phyloP scores from a whole-genome alignment of 176 grass and related monocot species.

The Metroxylon sagu region DNA sequence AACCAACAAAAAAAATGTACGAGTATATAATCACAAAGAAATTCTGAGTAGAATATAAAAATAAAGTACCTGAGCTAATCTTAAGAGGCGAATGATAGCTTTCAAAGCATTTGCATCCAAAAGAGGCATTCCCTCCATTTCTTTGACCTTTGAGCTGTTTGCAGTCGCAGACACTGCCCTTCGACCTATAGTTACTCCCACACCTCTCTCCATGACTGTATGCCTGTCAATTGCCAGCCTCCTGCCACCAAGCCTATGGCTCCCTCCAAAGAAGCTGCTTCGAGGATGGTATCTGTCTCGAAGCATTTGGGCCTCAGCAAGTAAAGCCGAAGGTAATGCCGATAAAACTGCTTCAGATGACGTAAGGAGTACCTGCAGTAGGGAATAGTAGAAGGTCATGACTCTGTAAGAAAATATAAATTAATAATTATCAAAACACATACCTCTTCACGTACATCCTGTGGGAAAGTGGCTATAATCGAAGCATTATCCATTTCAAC shows the following conservation, averaged over 20 bases:
- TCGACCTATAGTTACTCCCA: conserved; percentile 54
- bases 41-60: no score
- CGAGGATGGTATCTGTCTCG: conserved; percentile 63
- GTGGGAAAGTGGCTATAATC: conserved; percentile 86
- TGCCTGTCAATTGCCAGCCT: conserved; percentile 47
- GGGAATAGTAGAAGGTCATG: conserved; percentile 4
- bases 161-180: conserved; percentile 33
- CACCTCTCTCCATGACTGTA: conserved; percentile 59
- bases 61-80: conserved; percentile 54
- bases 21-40: no score
- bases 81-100: conserved; percentile 58
- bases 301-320: conserved; percentile 82
- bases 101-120: conserved; percentile 46
- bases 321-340: conserved; percentile 59
- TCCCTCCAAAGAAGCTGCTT: conserved; percentile 57
- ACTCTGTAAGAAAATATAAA: not conserved
- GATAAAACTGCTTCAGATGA: conserved; percentile 81
- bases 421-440: not conserved
- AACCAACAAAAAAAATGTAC: no score
- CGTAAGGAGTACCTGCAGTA: conserved; percentile 66
- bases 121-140: conserved; percentile 50
- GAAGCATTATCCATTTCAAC: conserved; percentile 94
- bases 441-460: conserved; percentile 80
- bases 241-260: conserved; percentile 50
- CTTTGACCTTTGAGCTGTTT: conserved; percentile 37